Evolutionary conservation across 176 grass and related monocot genomes (phyloP), one percentile per base, ranked within the genome.

Genomic region (Lolium multiflorum): DNA sequence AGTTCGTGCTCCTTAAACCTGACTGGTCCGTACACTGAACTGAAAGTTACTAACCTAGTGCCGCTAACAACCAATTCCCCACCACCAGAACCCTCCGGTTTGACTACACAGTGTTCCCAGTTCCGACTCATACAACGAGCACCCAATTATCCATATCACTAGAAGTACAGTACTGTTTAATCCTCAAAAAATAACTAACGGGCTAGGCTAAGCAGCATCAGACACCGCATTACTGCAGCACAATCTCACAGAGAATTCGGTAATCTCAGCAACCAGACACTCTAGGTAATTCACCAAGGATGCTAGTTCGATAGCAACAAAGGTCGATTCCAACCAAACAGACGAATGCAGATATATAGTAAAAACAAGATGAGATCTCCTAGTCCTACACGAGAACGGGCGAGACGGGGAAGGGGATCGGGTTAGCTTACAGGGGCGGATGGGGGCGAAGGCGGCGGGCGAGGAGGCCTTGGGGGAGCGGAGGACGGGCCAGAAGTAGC

Each of bases 401-500:
- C 5, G 22, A 58, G 10, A 71, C 11, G 25, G 41, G 41, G 51
- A 65, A 31, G 35, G 13, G 7, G 54, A 22, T 9, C 22, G n/a
- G 80, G 24, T 0, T 3, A 51, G 38, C 95, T 94, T 75, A 98
- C 97, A 94, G 26, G 89, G 86, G 38, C 94, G 97, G 90, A 98
- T 90, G 26, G 76, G 55, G 67, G 80, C 63, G 87, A 88, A 90
- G 81, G 86, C 81, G 50, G 90, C 24, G 20, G 92, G 69, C 2
- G 90, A 65, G 51, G 81, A 76, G 0, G 90, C 12, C 11, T 78
- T 81, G 24, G 86, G 68, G 8, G 78, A 82, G 25, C 87, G 89
- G 17, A 99, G 84, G 87, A 99, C 86, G 31, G 97, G 97, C 97
- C 96, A 99, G 90, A 91, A 99, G 84, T 99, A 94, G 87, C 84